A percentile compares a stretch with the other conserved stretches of the same genome.
Conservation (phyloP, 164 flowering plant genomes). For the Piper betle region DNA sequence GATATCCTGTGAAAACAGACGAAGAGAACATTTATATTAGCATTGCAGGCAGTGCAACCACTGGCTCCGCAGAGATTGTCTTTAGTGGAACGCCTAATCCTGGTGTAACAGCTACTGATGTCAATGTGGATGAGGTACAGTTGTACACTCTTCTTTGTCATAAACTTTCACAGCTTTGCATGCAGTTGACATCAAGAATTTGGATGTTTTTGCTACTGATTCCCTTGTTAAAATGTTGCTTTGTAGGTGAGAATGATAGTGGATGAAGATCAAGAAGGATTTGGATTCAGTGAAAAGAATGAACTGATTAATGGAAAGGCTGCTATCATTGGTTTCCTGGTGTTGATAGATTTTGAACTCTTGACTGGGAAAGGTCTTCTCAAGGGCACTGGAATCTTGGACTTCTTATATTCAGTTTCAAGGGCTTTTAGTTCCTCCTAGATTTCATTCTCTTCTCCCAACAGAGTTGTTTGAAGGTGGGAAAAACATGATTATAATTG, state of each 20-base stretch:
- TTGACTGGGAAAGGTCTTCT: conserved; percentile 90
- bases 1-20: conserved; percentile 79
- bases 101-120: conserved; percentile 74
- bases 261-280: conserved; percentile 59
- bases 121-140: conserved; percentile 83
- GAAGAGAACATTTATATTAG: conserved; percentile 71
- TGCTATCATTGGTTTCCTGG: conserved; percentile 69
- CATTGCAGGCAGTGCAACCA: conserved; percentile 27
- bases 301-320: conserved; percentile 92
- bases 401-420: conserved; percentile 56
- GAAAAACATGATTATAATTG: background rate
- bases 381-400: conserved; percentile 92
- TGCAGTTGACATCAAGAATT: too few species aligned
- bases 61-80: conserved; percentile 73
- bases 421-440: conserved; percentile 36
- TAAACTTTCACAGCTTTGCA: too few species aligned
- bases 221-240: background rate
- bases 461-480: background rate
- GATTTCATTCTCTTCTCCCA: conserved; percentile 2
- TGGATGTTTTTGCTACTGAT: background rate
- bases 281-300: conserved; percentile 67
- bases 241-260: conserved; percentile 83
- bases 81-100: conserved; percentile 94
- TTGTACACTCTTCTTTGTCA: too few species aligned
- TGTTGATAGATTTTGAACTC: conserved; percentile 83